Evolutionary conservation across 1,284 basidiomycete species (phyloP).

Genomic region (Ganoderma leucocontextum): DNA sequence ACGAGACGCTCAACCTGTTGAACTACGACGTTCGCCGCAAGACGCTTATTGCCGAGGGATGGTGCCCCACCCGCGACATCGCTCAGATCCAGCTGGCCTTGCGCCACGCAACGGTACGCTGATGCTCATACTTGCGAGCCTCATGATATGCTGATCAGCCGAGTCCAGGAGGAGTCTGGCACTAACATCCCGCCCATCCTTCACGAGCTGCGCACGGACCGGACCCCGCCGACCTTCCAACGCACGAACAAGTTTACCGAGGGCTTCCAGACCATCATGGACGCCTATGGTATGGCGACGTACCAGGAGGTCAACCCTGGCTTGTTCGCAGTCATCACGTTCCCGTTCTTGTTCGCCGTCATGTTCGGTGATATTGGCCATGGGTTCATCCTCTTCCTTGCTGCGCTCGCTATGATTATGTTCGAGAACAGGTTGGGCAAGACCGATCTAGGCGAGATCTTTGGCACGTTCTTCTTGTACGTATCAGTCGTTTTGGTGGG

Average conservation of each 20-base stretch:
- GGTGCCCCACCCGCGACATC: constrained; percentile 95
- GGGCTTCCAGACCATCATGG: constrained; percentile 98
- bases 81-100: constrained; percentile 88
- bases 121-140: background rate
- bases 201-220: constrained; percentile 89
- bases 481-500: constrained; percentile 42
- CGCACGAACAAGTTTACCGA: constrained; percentile 97
- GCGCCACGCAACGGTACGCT: constrained; percentile 86
- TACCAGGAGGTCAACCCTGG: constrained; percentile 99
- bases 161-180: constrained; percentile 87
- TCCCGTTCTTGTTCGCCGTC: constrained; percentile 99
- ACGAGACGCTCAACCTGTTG: constrained; percentile 93
- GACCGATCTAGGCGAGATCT: constrained; percentile 85
- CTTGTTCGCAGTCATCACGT: constrained; percentile 92
- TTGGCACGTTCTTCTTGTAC: constrained; percentile 93
- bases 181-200: constrained; percentile 93
- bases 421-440: constrained; percentile 86
- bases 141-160: background rate
- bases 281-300: constrained; percentile 93
- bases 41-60: constrained; percentile 97
- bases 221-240: constrained; percentile 95
- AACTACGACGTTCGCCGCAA: constrained; percentile 94
- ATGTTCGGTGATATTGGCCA: constrained; percentile 99
- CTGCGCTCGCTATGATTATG: constrained; percentile 87
- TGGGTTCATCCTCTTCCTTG: constrained; percentile 84